Base-by-base conservation (phyloP, 192 early-diverging fungal species). In the Paraglomus occultum region DNA sequence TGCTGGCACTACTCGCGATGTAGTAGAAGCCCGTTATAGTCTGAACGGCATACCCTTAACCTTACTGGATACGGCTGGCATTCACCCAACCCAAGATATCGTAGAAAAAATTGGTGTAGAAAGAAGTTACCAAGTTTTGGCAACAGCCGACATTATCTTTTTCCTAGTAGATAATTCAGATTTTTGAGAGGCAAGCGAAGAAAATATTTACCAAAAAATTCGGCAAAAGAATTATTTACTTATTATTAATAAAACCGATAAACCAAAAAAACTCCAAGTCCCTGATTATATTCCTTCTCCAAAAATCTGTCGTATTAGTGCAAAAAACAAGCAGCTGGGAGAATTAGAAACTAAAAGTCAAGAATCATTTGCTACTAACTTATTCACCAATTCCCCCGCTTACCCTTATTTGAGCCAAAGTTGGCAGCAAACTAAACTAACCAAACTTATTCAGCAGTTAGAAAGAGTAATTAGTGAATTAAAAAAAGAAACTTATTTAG, bases 401-500 rank as follows among this genome's bases (percentile, higher is more conserved):
- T 57, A 4, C 6, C 54, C 54, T 23, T 57, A 57, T 57, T 57
- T 57, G 6, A 57, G 54, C 6, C 54, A 57, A 57, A 57, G 54
- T 57, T 57, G 54, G 4, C 54, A 57, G 6, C 54, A 57, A 6
- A 7, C 54, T 23, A 57, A 57, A 57, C 6, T 57, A 57, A 6
- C 6, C 22, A 10, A 4, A 57, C 10, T 57, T 57, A 57, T 23
- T 57, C 54, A 57, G 6, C 54, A 57, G 4, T 57, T 57, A 57
- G 6, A 10, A 57, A 6, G 1, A 4, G 18, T 57, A 57, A 57
- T 57, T 57, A 57, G 54, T 23, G 54, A 57, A 57, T 23, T 57
- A 57, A 6, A 57, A 57, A 57, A 57, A 57, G 54, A 57, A 57
- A 57, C 54, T 57, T 57, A 57, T 57, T 57, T 57, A 6, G 54